Conservation (phyloP, 176 grass and related monocot species). For the Aegilops tauschii region DNA sequence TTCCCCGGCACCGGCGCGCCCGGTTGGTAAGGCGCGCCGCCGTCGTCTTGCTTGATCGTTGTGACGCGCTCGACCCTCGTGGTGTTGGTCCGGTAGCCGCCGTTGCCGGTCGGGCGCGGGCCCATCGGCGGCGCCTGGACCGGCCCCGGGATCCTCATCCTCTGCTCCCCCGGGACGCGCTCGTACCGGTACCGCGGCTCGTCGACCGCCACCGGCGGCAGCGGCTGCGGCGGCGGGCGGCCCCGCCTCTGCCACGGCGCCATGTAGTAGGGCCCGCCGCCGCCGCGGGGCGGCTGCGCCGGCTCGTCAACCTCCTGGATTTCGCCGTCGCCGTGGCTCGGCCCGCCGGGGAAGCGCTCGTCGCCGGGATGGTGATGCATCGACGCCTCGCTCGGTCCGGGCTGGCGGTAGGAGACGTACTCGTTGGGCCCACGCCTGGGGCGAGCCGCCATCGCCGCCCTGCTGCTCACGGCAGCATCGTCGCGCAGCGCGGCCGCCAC, state of each 20-base stretch:
- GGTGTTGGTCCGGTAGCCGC: background rate
- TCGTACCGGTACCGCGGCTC: background rate
- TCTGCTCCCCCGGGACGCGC: background rate
- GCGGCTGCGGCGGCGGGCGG: background rate
- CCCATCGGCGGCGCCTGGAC: background rate
- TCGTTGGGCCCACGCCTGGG: background rate
- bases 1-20: background rate
- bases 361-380: background rate
- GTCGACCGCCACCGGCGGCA: background rate
- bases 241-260: background rate
- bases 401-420: background rate
- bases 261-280: background rate
- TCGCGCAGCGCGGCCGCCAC: background rate
- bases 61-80: constrained; percentile 13
- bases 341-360: background rate
- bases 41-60: background rate
- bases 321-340: background rate
- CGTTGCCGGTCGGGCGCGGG: background rate
- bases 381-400: background rate
- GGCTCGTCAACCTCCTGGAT: background rate
- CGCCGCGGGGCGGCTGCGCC: too few relatives aligned
- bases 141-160: background rate
- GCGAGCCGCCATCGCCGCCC: background rate
- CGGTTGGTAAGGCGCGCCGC: background rate
- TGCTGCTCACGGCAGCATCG: background rate